Evolutionary conservation across 2,329 filamentous ascomycete species (phyloP).

Genomic region (Talaromyces verruculosus): DNA sequence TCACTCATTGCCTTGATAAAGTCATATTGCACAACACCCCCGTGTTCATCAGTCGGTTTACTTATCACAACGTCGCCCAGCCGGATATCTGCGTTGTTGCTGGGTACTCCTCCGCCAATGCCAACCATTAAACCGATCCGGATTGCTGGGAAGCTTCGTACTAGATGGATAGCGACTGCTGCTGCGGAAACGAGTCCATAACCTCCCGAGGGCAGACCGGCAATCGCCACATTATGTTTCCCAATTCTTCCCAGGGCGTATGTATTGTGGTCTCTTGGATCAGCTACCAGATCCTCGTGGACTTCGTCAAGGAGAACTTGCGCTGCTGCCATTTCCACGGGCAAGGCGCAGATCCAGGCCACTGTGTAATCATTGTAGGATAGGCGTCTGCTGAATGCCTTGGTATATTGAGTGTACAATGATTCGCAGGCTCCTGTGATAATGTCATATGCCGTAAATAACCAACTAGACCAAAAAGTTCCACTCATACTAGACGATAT

Average conservation of each 20-base stretch:
- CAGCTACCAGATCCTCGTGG: neutral
- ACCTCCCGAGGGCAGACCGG: slow-evolving; percentile 22
- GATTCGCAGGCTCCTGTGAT: too few relatives aligned
- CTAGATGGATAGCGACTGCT: slow-evolving; percentile 18
- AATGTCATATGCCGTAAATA: too few relatives aligned
- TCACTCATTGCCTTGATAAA: neutral
- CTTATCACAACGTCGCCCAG: slow-evolving; percentile 8
- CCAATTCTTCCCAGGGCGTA: slow-evolving; percentile 9
- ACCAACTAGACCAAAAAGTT: too few relatives aligned
- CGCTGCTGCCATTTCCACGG: slow-evolving; percentile 22
- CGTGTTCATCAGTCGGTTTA: neutral
- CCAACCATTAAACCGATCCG: neutral
- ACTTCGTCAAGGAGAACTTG: slow-evolving; percentile 19
- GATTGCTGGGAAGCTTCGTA: neutral
- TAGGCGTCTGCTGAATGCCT: too few relatives aligned
- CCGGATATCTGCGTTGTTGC: neutral
- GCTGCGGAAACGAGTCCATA: slow-evolving; percentile 24
- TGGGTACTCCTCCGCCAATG: slow-evolving; percentile 1
- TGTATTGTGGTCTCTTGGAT: neutral
- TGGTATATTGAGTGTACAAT: too few relatives aligned
- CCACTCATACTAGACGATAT: too few relatives aligned
- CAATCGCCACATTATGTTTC: slow-evolving; percentile 12
- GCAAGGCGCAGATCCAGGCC: slow-evolving; percentile 19
- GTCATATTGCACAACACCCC: neutral
- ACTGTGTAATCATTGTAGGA: slow-evolving; percentile 13